These are phyloP conservation scores for Xylaria multiplex DNA, from an alignment of 2,329 filamentous ascomycete species.

Conservation along the genomic window DNA sequence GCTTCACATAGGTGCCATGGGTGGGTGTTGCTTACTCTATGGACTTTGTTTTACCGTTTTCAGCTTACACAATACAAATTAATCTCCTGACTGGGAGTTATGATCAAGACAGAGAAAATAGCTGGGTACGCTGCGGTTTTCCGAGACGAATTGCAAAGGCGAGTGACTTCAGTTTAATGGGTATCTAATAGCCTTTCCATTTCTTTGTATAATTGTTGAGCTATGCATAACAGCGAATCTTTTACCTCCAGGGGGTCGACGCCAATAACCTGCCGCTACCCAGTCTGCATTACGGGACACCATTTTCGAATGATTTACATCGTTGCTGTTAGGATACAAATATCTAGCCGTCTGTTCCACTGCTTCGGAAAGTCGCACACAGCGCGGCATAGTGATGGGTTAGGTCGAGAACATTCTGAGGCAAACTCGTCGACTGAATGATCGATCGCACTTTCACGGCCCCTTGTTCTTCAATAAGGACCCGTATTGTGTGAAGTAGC, in stretches of 20 bases:
- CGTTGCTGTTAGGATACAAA: background rate
- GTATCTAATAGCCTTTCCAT: conserved; percentile 31
- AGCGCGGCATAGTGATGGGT: conserved; percentile 96
- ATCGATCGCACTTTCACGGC: conserved; percentile 97
- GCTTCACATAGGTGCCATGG: too few relatives aligned
- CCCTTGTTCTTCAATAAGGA: conserved; percentile 95
- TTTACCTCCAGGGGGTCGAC: conserved; percentile 11
- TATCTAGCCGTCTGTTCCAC: conserved; percentile 82
- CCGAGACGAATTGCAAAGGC: background rate
- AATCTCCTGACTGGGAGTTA: background rate
- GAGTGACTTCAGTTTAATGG: conserved; percentile 5
- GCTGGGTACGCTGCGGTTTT: background rate
- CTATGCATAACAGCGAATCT: conserved; percentile 23
- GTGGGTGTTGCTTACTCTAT: background rate
- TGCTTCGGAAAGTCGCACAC: conserved; percentile 94
- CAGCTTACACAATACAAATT: background rate
- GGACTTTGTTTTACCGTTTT: background rate
- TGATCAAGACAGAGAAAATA: background rate
- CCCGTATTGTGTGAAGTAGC: conserved; percentile 86
- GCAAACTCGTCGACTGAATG: conserved; percentile 93
- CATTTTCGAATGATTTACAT: conserved; percentile 9
- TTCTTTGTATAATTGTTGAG: conserved; percentile 23
- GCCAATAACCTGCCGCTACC: conserved; percentile 2
- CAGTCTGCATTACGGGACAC: background rate
- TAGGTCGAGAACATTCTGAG: conserved; percentile 90